These are phyloP conservation scores for Kalaharituber pfeilii DNA, from an alignment of 2,329 filamentous ascomycete species.

Conservation along the genomic window DNA sequence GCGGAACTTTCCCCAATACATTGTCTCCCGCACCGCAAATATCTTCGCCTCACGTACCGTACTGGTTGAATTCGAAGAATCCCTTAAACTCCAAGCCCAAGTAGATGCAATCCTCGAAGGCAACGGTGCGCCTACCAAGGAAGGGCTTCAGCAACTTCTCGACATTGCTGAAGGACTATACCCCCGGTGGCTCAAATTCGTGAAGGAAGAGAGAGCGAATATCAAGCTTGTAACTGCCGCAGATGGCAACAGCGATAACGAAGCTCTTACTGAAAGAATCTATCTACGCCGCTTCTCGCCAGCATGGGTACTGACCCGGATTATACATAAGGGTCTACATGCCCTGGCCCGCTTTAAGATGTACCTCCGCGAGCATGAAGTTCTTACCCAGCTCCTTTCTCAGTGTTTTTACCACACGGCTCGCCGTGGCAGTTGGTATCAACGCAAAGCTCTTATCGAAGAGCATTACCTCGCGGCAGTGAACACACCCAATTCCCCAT, in stretches of 20 bases:
- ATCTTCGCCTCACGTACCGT: constrained; percentile 64
- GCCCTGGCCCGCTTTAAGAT: constrained; percentile 69
- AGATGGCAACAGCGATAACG: constrained; percentile 29
- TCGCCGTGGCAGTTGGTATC: constrained; percentile 81
- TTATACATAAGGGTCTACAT: constrained; percentile 71
- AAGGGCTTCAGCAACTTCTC: constrained; percentile 49
- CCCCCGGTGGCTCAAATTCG: constrained; percentile 58
- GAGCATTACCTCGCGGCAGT: constrained; percentile 78
- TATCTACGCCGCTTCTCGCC: constrained; percentile 83
- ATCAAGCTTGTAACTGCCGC: constrained; percentile 35
- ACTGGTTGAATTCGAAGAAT: constrained; percentile 76
- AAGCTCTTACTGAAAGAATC: constrained; percentile 44
- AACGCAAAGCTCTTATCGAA: constrained; percentile 81
- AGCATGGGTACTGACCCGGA: constrained; percentile 81
- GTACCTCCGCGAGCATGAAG: constrained; percentile 54
- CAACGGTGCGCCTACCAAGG: constrained; percentile 49
- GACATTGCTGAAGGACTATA: constrained; percentile 57
- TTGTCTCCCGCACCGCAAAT: constrained; percentile 74
- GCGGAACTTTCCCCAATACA: constrained; percentile 73
- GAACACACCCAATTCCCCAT: constrained; percentile 30
- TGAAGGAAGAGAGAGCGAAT: constrained; percentile 55
- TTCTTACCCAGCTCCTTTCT: constrained; percentile 56
- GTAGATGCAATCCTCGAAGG: constrained; percentile 72
- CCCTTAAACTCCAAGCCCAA: constrained; percentile 61
- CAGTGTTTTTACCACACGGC: constrained; percentile 76